Conservation (phyloP, 2,329 filamentous ascomycete species). For the Exophiala sp. region DNA sequence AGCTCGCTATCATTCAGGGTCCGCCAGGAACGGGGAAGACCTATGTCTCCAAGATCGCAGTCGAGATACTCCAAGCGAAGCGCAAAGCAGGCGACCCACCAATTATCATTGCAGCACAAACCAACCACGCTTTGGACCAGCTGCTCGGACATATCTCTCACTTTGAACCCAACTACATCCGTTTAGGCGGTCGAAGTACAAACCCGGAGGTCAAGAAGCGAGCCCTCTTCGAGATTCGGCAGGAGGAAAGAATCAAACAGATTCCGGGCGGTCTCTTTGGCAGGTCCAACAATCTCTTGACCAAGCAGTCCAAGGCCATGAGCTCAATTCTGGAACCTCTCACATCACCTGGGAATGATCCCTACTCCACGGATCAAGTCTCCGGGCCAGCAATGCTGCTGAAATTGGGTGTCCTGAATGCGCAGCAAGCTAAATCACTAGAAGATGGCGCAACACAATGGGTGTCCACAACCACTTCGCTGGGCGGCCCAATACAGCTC, state of each 20-base stretch:
- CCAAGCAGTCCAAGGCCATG: conserved; percentile 42
- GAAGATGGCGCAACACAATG: conserved; percentile 46
- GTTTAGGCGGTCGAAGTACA: conserved; percentile 67
- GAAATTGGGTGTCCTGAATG: conserved; percentile 56
- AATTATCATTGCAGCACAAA: conserved; percentile 78
- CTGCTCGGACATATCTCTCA: conserved; percentile 62
- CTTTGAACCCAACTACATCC: conserved; percentile 62
- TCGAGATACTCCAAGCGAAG: conserved; percentile 64
- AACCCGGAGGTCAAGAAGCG: conserved; percentile 62
- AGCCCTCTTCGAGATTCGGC: conserved; percentile 63
- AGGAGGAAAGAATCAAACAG: conserved; percentile 31
- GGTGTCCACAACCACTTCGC: conserved; percentile 35
- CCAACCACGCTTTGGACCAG: conserved; percentile 87
- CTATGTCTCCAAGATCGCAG: conserved; percentile 68
- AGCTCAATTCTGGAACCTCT: conserved; percentile 44
- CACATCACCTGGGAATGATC: conserved; percentile 30
- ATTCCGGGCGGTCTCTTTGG: conserved; percentile 41
- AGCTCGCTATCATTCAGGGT: conserved; percentile 75
- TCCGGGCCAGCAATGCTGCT: conserved; percentile 43
- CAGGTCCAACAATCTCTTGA: conserved; percentile 42
- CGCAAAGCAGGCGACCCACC: conserved; percentile 57
- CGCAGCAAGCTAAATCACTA: conserved; percentile 62
- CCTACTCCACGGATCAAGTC: conserved; percentile 49
- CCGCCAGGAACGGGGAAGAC: conserved; percentile 81
- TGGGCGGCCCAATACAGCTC: conserved; percentile 44